phyloP scores from a whole-genome alignment of 2,329 filamentous ascomycete species.

The Emydomyces testavorans region DNA sequence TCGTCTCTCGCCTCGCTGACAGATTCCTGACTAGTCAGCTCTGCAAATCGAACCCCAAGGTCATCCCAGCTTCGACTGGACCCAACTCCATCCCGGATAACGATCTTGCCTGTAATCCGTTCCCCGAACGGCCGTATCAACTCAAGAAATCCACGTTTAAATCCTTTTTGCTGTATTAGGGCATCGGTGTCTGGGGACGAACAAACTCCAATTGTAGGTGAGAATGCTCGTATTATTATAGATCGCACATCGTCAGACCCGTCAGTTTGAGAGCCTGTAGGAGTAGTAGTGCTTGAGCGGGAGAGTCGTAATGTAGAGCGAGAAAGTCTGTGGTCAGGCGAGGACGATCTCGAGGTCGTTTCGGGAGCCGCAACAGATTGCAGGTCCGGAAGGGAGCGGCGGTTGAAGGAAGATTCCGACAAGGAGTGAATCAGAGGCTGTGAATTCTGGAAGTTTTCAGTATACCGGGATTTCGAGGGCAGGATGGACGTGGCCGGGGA shows the following conservation, averaged over 20 bases:
- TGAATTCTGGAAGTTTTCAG: slow-evolving; percentile 41
- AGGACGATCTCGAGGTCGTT: slow-evolving; percentile 55
- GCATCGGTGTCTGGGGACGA: slow-evolving; percentile 78
- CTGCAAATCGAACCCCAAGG: slow-evolving; percentile 76
- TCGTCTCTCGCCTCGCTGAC: slow-evolving; percentile 17
- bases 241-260: slow-evolving; percentile 46
- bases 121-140: slow-evolving; percentile 86
- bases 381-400: slow-evolving; percentile 42
- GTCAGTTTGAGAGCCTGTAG: slow-evolving; percentile 43
- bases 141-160: slow-evolving; percentile 69
- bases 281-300: slow-evolving; percentile 35
- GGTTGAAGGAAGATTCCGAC: slow-evolving; percentile 41
- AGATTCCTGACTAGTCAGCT: slow-evolving; percentile 42
- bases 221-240: slow-evolving; percentile 71
- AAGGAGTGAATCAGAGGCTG: slow-evolving; percentile 31
- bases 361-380: slow-evolving; percentile 53
- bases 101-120: slow-evolving; percentile 72
- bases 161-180: slow-evolving; percentile 70
- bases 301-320: slow-evolving; percentile 43
- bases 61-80: slow-evolving; percentile 75
- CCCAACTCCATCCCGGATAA: slow-evolving; percentile 80
- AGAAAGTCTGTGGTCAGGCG: slow-evolving; percentile 50
- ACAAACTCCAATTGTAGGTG: slow-evolving; percentile 77
- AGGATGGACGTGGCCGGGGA: slow-evolving; percentile 52
- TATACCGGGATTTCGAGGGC: slow-evolving; percentile 49